Evolutionary conservation across 2,329 filamentous ascomycete species (phyloP).

Genomic region (Ophiosphaerella korrae): DNA sequence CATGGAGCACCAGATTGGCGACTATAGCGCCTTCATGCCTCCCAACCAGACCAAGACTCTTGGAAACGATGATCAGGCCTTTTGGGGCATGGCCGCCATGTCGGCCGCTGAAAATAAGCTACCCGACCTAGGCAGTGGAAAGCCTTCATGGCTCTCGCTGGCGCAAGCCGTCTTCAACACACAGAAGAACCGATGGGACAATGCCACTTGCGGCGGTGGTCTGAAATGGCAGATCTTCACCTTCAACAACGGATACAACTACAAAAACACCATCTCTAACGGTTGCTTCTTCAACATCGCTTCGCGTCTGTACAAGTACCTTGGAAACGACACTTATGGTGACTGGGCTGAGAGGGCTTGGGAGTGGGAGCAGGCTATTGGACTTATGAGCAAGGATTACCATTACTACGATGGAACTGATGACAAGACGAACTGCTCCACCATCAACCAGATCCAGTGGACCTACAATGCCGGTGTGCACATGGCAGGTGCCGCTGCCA

Average conservation of each 20-base stretch:
- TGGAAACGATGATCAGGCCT: constrained; percentile 64
- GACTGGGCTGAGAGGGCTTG: constrained; percentile 71
- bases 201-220: constrained; percentile 69
- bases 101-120: constrained; percentile 61
- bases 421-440: constrained; percentile 50
- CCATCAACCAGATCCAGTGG: constrained; percentile 54
- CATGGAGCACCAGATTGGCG: constrained; percentile 75
- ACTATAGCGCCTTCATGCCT: constrained; percentile 78
- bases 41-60: constrained; percentile 65
- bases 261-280: constrained; percentile 84
- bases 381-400: constrained; percentile 55
- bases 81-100: constrained; percentile 65
- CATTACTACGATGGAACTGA: constrained; percentile 54
- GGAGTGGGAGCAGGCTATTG: constrained; percentile 58
- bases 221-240: constrained; percentile 81
- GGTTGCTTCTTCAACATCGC: constrained; percentile 83
- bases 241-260: constrained; percentile 76
- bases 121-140: constrained; percentile 49
- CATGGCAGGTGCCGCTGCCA: constrained; percentile 53
- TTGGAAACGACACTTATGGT: constrained; percentile 59
- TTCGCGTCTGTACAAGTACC: constrained; percentile 73
- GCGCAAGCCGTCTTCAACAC: constrained; percentile 75
- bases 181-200: constrained; percentile 73
- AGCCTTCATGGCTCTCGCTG: constrained; percentile 70
- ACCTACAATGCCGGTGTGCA: constrained; percentile 55